Evolutionary conservation across 2,329 filamentous ascomycete species (phyloP).

Genomic region (Elsinoe ampelina): DNA sequence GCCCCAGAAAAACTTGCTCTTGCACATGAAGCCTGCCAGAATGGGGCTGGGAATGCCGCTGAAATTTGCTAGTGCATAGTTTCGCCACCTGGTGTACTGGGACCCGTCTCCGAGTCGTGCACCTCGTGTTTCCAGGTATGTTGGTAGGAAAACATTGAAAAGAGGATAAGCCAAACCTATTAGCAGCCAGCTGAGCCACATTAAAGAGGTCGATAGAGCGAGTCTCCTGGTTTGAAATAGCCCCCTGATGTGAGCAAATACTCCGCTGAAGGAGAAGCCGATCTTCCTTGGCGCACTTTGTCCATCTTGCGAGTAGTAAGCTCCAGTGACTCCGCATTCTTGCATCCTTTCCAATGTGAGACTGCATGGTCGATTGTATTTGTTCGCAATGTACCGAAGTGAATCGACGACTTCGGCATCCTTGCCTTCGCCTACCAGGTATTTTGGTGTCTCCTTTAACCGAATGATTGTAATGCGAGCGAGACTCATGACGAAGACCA

Average conservation of each 20-base stretch:
- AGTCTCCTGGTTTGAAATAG: constrained; percentile 55
- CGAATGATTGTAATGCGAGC: constrained; percentile 46
- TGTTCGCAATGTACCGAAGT: constrained; percentile 41
- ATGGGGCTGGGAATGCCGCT: constrained; percentile 60
- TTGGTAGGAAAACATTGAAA: constrained; percentile 64
- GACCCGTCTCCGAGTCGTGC: constrained; percentile 45
- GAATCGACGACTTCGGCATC: constrained; percentile 44
- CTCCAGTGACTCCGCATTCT: constrained; percentile 35
- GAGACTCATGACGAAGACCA: constrained; percentile 47
- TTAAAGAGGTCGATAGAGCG: constrained; percentile 51
- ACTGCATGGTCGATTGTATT: constrained; percentile 44
- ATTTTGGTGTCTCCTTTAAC: constrained; percentile 49
- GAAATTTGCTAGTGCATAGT: constrained; percentile 62
- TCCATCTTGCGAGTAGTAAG: constrained; percentile 20
- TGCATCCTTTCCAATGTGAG: constrained; percentile 43
- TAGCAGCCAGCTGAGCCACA: constrained; percentile 61
- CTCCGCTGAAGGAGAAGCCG: constrained; percentile 32
- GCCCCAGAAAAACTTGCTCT: constrained; percentile 45
- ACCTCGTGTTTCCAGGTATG: constrained; percentile 53
- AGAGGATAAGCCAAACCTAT: constrained; percentile 66
- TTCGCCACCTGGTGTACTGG: constrained; percentile 55
- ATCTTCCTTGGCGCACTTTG: constrained; percentile 14
- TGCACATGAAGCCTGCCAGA: constrained; percentile 58
- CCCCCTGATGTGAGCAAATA: constrained; percentile 50
- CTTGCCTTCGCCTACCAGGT: constrained; percentile 44